Conservation (phyloP, 768 basidiomycete species). For the Pholiota molesta region DNA sequence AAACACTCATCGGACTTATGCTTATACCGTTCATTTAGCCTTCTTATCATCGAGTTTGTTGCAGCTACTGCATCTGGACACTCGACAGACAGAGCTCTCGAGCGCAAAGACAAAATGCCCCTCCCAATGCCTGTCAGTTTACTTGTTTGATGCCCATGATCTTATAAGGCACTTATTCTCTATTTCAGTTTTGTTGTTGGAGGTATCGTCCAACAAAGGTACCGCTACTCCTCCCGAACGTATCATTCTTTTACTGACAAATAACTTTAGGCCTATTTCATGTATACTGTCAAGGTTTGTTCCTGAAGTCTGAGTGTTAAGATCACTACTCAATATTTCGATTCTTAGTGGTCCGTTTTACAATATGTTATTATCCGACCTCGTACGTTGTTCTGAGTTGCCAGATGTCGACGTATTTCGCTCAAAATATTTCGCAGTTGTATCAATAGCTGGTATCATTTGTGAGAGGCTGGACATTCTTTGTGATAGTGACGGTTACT, state of each 20-base stretch:
- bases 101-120: conserved; percentile 75
- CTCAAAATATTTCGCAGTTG: conserved; percentile 32
- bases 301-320: not conserved
- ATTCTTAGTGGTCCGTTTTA: conserved; percentile 75
- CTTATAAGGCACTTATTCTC: conserved; percentile 1
- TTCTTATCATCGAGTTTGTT: conserved; percentile 85
- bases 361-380: conserved; percentile 84
- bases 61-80: conserved; percentile 68
- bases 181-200: conserved; percentile 73
- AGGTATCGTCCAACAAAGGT: conserved; percentile 83
- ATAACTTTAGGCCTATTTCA: conserved; percentile 71
- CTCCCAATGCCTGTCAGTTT: conserved; percentile 64
- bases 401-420: not conserved
- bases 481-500: conserved; percentile 66
- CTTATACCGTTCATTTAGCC: conserved; percentile 35
- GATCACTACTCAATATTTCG: not conserved
- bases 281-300: conserved; percentile 80
- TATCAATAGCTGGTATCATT: conserved; percentile 79
- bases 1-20: not conserved
- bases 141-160: conserved; percentile 1
- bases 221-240: conserved; percentile 5
- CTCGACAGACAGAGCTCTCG: conserved; percentile 67
- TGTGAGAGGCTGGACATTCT: conserved; percentile 70
- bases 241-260: conserved; percentile 4
- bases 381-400: conserved; percentile 27